phyloP scores from a whole-genome alignment of 2,329 filamentous ascomycete species.

The Aspergillus sp. region DNA sequence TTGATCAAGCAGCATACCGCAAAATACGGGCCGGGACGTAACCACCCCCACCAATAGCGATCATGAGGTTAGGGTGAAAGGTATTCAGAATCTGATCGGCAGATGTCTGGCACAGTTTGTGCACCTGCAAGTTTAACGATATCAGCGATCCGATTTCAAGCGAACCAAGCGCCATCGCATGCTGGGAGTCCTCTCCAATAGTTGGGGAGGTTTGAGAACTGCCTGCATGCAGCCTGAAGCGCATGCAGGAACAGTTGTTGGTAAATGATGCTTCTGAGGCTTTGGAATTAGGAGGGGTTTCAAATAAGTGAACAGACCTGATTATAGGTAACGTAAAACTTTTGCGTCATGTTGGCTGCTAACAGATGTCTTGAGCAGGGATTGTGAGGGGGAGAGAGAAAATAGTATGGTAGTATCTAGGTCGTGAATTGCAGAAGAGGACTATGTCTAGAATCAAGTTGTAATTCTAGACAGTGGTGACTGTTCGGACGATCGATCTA shows the following conservation, averaged over 20 bases:
- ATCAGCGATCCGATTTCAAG: constrained; percentile 14
- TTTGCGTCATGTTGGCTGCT: constrained; percentile 74
- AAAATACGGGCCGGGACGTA: constrained; percentile 97
- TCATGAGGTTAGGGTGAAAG: constrained; percentile 93
- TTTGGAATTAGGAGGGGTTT: too few species aligned
- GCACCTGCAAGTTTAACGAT: constrained; percentile 62
- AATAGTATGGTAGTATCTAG: neutral
- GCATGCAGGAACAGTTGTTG: neutral
- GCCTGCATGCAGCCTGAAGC: neutral
- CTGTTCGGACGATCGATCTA: neutral
- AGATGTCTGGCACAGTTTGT: constrained; percentile 91
- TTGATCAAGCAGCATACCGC: constrained; percentile 51
- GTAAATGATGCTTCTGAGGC: neutral
- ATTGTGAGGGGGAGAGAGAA: neutral
- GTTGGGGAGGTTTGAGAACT: neutral
- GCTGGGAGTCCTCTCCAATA: neutral
- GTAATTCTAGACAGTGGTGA: neutral
- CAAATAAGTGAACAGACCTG: constrained; percentile 59
- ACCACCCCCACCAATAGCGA: constrained; percentile 95
- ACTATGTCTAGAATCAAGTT: neutral
- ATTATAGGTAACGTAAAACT: constrained; percentile 89
- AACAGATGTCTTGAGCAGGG: constrained; percentile 5
- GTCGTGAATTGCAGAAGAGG: neutral
- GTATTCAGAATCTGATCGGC: constrained; percentile 78
- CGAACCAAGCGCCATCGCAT: neutral